These are phyloP conservation scores for Cadophora luteo-olivacea DNA, from an alignment of 2,329 filamentous ascomycete genomes.

Conservation along the genomic window DNA sequence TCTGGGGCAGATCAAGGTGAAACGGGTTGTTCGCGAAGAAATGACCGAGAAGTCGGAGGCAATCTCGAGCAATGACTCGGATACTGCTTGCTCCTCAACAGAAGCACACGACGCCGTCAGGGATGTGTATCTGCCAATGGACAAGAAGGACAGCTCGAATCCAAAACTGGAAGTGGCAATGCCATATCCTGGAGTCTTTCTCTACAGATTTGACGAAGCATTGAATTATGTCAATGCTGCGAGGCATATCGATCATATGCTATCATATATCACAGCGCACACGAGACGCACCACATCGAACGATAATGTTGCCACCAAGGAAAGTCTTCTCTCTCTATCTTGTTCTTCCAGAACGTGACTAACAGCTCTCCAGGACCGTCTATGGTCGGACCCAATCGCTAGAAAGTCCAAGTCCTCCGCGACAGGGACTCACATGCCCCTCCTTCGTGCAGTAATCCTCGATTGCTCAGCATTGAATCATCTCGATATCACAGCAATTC, in stretches of 20 bases:
- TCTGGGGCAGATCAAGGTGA: constrained; percentile 13
- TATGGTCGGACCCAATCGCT: background rate
- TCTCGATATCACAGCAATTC: constrained; percentile 2
- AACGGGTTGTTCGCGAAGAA: background rate
- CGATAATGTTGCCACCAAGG: background rate
- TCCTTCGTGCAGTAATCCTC: background rate
- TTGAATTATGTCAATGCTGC: constrained; percentile 7
- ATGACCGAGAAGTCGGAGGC: background rate
- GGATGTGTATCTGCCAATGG: constrained; percentile 2
- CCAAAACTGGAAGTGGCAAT: background rate
- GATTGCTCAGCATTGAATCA: constrained; percentile 1
- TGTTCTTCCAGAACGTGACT: too few species aligned
- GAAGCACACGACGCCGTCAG: background rate
- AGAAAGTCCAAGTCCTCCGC: background rate
- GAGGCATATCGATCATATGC: constrained; percentile 2
- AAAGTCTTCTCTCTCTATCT: background rate
- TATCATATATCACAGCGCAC: constrained; percentile 5
- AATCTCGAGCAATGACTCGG: background rate
- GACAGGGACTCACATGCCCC: background rate
- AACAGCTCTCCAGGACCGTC: background rate
- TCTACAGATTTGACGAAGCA: constrained; percentile 7
- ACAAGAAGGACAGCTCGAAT: constrained; percentile 9
- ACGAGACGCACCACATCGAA: background rate
- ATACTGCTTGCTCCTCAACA: background rate
- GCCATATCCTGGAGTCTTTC: constrained; percentile 8